phyloP scores from a whole-genome alignment of 164 flowering plant genomes.

The Kingdonia uniflora region DNA sequence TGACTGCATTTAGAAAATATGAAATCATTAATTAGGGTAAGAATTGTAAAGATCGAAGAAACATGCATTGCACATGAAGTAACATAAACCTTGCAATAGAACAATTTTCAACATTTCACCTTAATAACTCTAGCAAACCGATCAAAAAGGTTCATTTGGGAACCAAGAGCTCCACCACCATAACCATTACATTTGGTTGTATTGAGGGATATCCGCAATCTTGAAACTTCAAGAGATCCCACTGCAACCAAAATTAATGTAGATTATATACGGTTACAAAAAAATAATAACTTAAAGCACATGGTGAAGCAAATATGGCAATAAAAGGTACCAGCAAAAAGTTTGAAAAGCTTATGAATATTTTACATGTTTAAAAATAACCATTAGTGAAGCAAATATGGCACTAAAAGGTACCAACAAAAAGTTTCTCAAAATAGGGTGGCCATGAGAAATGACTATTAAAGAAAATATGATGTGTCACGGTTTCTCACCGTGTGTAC shows the following conservation, averaged over 20 bases:
- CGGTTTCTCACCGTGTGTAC: no score
- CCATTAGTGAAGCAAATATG: not conserved
- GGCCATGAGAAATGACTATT: no score
- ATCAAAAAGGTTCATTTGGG: constrained; percentile 75
- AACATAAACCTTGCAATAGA: not conserved
- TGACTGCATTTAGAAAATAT: constrained; percentile 44
- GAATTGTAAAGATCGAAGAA: no score
- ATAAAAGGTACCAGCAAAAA: not conserved
- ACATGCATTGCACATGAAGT: no score
- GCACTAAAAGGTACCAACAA: not conserved
- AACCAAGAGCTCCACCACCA: constrained; percentile 47
- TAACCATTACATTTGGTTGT: constrained; percentile 26
- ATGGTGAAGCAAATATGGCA: not conserved
- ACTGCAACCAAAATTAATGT: constrained; percentile 10
- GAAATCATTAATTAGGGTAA: no score
- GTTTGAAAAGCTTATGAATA: not conserved
- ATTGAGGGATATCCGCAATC: constrained; percentile 18
- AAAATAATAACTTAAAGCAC: not conserved
- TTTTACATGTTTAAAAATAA: not conserved
- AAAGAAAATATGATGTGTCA: no score
- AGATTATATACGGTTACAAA: not conserved
- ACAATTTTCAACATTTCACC: constrained; percentile 25
- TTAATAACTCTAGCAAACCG: constrained; percentile 86
- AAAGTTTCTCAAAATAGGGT: no score
- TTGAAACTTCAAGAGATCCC: constrained; percentile 27